Evolutionary conservation across 2,329 filamentous ascomycete genomes (phyloP), one percentile per base, ranked within the genome.

Genomic region (Chalara sp.): DNA sequence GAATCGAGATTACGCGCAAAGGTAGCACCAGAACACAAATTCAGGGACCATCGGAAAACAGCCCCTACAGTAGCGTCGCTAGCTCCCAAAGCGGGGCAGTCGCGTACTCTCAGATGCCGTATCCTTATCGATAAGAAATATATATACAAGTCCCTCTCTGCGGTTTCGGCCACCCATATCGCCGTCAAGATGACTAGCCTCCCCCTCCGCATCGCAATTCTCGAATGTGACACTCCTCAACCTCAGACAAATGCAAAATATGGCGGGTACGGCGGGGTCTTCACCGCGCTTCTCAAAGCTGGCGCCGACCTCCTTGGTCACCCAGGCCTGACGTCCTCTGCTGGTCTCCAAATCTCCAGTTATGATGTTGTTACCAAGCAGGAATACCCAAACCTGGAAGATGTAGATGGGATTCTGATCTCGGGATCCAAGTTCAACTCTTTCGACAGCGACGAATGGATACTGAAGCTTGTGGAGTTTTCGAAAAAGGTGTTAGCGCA

Each of bases 151-250:
- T 2, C 21, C 21, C 21, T 21, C 21, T 21, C 21, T 21, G 21
- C 21, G 21, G 2, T 21, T 21, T 21, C 21, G 21, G 21, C 21
- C 21, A 21, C 21, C 21, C 21, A 21, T 21, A 21, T 21, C 21
- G 21, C 21, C 21, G 21, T 21, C 21, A 21, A 21, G 21, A 65
- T 65, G 63, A 50, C 63, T 5, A 51, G 50, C 29, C 56, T 54
- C 6, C 63, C 63, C 37, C 61, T 67, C 44, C 62, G 65, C 44
- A 65, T 96, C 68, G 90, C 91, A 44, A 79, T 97, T 60, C 83
- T 97, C 59, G 89, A 96, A 75, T 86, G 87, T 73, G 92, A 96
- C 70, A 87, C 80, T 1, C 89, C 89, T 1, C 74, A 86, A 46
- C 78, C 81, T 1, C 69, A 77, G 42, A 80, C 85, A 37, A 72